Evolutionary conservation across 176 grass and related monocot species (phyloP), one percentile per base, ranked within the genome.

Genomic region (Bromus sterilis): DNA sequence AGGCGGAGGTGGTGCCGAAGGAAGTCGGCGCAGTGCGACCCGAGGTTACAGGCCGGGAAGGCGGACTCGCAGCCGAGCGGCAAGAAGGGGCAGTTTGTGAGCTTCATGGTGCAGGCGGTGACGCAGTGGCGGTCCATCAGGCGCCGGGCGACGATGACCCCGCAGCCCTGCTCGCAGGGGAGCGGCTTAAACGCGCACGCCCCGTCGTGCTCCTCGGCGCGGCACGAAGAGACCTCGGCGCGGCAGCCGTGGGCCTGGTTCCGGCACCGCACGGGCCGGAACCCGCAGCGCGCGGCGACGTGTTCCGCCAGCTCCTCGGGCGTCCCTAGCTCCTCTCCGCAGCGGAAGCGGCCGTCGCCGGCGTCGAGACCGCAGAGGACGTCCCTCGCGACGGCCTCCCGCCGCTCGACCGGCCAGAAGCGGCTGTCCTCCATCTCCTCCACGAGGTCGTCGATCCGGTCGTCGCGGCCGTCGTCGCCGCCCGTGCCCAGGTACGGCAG

Each of bases 361-460:
- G 9, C 48, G 46, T 75, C 46, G 0, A 75, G 20, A 11, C 29
- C 21, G 20, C 72, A 30, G 46, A 75, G 72, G 20, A 75, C 46
- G 46, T 55, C 30, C 31, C 46, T 46, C 46, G 30, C 46, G 48
- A 75, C 72, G 72, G 48, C 72, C 46, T 75, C 29, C 20, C 72
- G 48, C 72, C 72, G 11, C 9, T 75, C 72, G 30, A 75, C 12
- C 48, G 46, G 72, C 72, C 46, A 75, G 46, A 75, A 75, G 11
- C 46, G 72, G 72, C 18, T 35, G 30, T 30, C 0, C 72, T 72
- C 69, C 69, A 72, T 72, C 42, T 72, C 69, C 42, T 72, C 40
- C 25, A 72, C 69, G 26, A 72, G 69, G 72, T 75, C 72, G 30
- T 75, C 72, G 48, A 75, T 75, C 72, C 30, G 53, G 72, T 75